Conservation (phyloP, 2,329 filamentous ascomycete genomes). For the Colletotrichum trifolii region DNA sequence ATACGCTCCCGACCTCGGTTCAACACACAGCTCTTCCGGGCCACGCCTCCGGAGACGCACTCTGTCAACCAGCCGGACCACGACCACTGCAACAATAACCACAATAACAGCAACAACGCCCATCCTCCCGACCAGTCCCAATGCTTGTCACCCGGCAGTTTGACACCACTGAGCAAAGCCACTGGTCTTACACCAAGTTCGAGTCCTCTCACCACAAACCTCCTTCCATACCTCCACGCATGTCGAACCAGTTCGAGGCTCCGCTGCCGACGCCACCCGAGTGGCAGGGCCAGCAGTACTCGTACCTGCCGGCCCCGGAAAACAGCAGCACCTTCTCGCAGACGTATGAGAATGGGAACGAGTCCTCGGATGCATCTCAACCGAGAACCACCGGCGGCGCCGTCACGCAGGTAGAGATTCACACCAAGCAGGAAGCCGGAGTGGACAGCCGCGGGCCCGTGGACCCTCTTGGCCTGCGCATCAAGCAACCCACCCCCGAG, state of each 20-base stretch:
- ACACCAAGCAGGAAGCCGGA: constrained; percentile 66
- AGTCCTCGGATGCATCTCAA: constrained; percentile 48
- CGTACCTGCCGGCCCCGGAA: constrained; percentile 58
- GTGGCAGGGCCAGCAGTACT: constrained; percentile 68
- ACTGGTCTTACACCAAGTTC: constrained; percentile 66
- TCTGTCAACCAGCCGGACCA: constrained; percentile 16
- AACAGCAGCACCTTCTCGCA: constrained; percentile 57
- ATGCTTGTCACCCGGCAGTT: constrained; percentile 68
- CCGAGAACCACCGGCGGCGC: constrained; percentile 50
- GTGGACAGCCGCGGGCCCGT: constrained; percentile 48
- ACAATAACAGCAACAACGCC: not conserved
- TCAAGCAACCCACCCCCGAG: constrained; percentile 52
- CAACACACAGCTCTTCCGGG: constrained; percentile 9
- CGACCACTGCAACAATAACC: constrained; percentile 30
- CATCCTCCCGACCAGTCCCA: constrained; percentile 47
- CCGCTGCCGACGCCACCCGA: constrained; percentile 62
- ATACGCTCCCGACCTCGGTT: constrained; percentile 7
- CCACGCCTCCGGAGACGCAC: constrained; percentile 21
- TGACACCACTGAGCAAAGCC: constrained; percentile 64
- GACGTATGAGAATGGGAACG: constrained; percentile 55
- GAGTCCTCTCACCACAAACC: constrained; percentile 58
- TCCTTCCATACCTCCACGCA: constrained; percentile 59
- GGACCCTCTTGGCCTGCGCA: constrained; percentile 55
- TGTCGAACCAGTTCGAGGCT: constrained; percentile 67
- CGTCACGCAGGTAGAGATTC: constrained; percentile 68